These are phyloP conservation scores for Aureobasidium sp. DNA, from an alignment of 2,329 filamentous ascomycete genomes.

Conservation along the genomic window DNA sequence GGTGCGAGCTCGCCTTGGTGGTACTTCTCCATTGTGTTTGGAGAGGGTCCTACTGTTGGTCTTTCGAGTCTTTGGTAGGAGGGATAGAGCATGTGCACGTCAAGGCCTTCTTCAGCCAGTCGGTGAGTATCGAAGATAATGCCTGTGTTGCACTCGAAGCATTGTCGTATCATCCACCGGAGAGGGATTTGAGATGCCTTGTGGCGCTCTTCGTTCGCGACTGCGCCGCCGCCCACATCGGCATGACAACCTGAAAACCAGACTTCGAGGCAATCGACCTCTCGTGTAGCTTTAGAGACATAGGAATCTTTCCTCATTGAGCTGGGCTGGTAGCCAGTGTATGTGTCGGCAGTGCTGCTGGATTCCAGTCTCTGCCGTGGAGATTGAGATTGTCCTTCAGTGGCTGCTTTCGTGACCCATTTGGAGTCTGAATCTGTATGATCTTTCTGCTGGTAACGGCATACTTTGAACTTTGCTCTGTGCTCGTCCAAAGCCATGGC, in stretches of 20 bases:
- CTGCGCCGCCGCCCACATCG: slow-evolving; percentile 39
- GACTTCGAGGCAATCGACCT: slow-evolving; percentile 25
- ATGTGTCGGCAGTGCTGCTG: not conserved
- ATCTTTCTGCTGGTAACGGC: slow-evolving; percentile 28
- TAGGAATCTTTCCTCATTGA: slow-evolving; percentile 20
- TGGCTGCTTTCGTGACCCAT: slow-evolving; percentile 17
- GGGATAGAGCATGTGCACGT: slow-evolving; percentile 35
- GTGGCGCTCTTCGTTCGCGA: slow-evolving; percentile 33
- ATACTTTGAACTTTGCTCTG: slow-evolving; percentile 37
- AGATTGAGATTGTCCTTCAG: not conserved
- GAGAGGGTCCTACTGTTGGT: slow-evolving; percentile 29
- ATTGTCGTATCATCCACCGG: slow-evolving; percentile 41
- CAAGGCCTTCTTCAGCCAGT: slow-evolving; percentile 34
- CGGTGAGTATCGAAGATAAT: slow-evolving; percentile 34
- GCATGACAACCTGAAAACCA: slow-evolving; percentile 38
- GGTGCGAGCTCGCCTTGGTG: slow-evolving; percentile 26
- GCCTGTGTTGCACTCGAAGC: slow-evolving; percentile 39
- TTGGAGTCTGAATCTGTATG: slow-evolving; percentile 10
- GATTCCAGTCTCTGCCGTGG: not conserved
- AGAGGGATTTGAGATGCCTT: slow-evolving; percentile 38
- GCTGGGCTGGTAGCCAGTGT: not conserved
- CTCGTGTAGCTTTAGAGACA: not conserved
- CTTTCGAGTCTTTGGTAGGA: slow-evolving; percentile 24
- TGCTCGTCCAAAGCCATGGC: slow-evolving; percentile 38
- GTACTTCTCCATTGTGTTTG: slow-evolving; percentile 29